A percentile compares a stretch with the other conserved stretches of the same genome.
Evolutionary conservation across 2,329 filamentous ascomycete species (phyloP).

Genomic region (Lasiodiplodia hormozganensis): DNA sequence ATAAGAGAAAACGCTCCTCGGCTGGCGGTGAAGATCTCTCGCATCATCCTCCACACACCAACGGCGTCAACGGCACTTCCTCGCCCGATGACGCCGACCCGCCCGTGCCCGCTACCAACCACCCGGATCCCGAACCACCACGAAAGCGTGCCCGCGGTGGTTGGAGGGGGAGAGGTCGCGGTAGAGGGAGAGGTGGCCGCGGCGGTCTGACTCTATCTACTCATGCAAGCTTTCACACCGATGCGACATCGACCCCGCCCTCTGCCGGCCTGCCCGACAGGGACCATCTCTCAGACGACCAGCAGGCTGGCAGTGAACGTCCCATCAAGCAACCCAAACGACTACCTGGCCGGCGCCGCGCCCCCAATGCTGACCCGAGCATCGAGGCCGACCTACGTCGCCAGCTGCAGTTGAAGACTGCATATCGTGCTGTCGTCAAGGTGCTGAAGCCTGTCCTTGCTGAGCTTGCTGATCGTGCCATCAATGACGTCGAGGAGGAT

Average conservation of each 20-base stretch:
- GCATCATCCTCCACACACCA: slow-evolving; percentile 4
- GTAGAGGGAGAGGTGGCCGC: slow-evolving; percentile 27
- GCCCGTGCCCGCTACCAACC: not conserved
- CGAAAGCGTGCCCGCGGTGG: slow-evolving; percentile 24
- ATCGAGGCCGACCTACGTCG: slow-evolving; percentile 60
- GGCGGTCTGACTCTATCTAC: slow-evolving; percentile 12
- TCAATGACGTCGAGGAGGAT: slow-evolving; percentile 64
- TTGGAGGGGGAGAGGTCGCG: slow-evolving; percentile 20
- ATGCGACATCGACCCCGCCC: slow-evolving; percentile 39
- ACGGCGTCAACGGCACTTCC: slow-evolving; percentile 20
- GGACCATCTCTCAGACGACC: slow-evolving; percentile 32
- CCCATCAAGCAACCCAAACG: slow-evolving; percentile 45
- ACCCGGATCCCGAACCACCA: slow-evolving; percentile 20
- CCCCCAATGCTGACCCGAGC: slow-evolving; percentile 53
- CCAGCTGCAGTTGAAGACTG: slow-evolving; percentile 70
- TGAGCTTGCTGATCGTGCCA: slow-evolving; percentile 67
- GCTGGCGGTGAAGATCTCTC: not conserved
- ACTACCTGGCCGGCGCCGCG: slow-evolving; percentile 53
- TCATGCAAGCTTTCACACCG: slow-evolving; percentile 27
- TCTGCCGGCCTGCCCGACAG: slow-evolving; percentile 43
- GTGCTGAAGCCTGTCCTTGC: slow-evolving; percentile 69
- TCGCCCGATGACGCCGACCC: slow-evolving; percentile 12
- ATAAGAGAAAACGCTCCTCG: slow-evolving; percentile 28
- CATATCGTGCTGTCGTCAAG: slow-evolving; percentile 68
- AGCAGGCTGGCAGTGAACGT: slow-evolving; percentile 40